A percentile compares a stretch with the other conserved stretches of the same genome.
These are phyloP conservation scores for Parasitella parasitica DNA, from an alignment of 371 early-diverging fungal genomes.

Conservation along the genomic window DNA sequence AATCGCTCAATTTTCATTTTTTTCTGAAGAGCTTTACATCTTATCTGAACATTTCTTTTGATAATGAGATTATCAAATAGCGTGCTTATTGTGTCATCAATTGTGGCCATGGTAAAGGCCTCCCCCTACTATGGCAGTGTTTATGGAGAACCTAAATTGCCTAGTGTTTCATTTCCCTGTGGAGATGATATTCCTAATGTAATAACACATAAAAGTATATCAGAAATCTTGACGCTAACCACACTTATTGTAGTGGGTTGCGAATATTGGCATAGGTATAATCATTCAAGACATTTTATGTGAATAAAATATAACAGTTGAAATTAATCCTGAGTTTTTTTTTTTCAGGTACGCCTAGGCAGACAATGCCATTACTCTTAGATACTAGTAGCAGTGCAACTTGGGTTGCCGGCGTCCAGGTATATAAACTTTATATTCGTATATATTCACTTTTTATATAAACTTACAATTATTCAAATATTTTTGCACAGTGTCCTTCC, in stretches of 20 bases:
- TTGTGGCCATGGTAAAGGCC: background rate
- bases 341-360: background rate
- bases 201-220: background rate
- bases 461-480: background rate
- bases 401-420: constrained; percentile 9
- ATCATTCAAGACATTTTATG: background rate
- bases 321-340: background rate
- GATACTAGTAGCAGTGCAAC: background rate
- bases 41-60: background rate
- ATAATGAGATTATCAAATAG: background rate
- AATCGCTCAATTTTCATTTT: too few relatives aligned
- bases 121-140: background rate
- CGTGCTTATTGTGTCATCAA: background rate
- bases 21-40: too few relatives aligned
- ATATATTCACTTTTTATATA: background rate
- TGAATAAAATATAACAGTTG: background rate
- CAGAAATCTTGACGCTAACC: too few relatives aligned
- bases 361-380: background rate
- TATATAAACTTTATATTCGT: background rate
- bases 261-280: background rate
- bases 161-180: background rate
- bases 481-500: background rate
- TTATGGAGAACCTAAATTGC: too few relatives aligned
- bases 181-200: background rate
- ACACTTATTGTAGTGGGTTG: background rate